phyloP scores from a whole-genome alignment of 176 grass and related monocot species.

The Puya raimondii region DNA sequence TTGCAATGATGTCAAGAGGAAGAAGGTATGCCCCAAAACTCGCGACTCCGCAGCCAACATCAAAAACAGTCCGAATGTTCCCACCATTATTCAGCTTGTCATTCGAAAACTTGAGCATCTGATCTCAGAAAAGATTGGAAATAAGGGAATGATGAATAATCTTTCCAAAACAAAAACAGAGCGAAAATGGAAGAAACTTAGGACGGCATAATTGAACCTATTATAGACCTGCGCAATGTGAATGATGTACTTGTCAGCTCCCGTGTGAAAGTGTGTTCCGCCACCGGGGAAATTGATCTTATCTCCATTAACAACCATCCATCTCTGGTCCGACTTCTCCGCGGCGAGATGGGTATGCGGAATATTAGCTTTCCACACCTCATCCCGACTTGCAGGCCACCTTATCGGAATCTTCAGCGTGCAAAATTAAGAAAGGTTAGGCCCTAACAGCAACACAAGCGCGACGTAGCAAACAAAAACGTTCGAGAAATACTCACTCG shows the following conservation, averaged over 20 bases:
- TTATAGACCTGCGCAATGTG: constrained; percentile 52
- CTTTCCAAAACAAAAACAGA: neutral
- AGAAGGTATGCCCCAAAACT: constrained; percentile 81
- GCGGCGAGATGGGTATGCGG: constrained; percentile 59
- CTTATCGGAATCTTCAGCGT: constrained; percentile 39
- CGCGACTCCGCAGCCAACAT: constrained; percentile 68
- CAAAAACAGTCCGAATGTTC: constrained; percentile 58
- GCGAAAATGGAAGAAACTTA: neutral
- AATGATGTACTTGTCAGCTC: constrained; percentile 71
- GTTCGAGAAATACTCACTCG: constrained; percentile 19
- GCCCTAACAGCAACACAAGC: neutral
- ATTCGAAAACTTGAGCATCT: constrained; percentile 65
- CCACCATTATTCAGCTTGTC: constrained; percentile 57
- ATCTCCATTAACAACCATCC: constrained; percentile 66
- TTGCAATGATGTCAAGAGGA: constrained; percentile 35
- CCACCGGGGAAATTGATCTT: constrained; percentile 81
- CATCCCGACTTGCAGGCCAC: constrained; percentile 63
- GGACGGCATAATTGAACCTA: neutral
- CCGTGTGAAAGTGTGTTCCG: constrained; percentile 63
- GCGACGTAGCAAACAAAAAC: neutral
- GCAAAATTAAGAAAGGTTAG: constrained; percentile 7
- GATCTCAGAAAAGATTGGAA: neutral
- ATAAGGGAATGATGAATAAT: neutral
- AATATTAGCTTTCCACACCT: constrained; percentile 71
- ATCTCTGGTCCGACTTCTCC: constrained; percentile 76